Evolutionary conservation across 1,284 basidiomycete species (phyloP), one percentile per base, ranked within the genome.

Genomic region (Chalciporus sp.): DNA sequence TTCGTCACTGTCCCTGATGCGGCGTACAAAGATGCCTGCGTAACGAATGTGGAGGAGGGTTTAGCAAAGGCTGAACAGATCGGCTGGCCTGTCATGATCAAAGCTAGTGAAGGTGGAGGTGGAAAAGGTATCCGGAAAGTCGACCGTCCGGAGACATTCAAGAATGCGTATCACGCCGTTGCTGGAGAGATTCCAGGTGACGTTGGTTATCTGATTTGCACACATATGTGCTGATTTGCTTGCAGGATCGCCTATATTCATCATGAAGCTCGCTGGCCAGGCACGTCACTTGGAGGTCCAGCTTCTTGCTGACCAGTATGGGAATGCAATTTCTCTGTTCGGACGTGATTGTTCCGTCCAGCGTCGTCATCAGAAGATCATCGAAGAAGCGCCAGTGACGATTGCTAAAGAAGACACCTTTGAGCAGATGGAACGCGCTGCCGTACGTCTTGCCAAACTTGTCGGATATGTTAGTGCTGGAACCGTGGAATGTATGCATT

Each of bases 301-400:
- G 75, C 85, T 99, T 43, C 86, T 99, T 42, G 97, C 97, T 48
- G 97, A 99, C 77, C 97, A 99, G 74, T 99, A 99, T 73, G 97
- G 97, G 57, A 98, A 98, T 73, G 97, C 97, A 35, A 99, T 99
- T 68, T 98, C 95, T 51, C 83, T 99, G 52, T 99, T 99, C 68
- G 97, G 97, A 65, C 95, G 97, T 72, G 97, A 99, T 74, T 99
- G 97, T 74, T 99, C 97, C 53, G 97, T 99, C 47, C 97, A 99
- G 76, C 92, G 97, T 66, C 92, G 97, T 61, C 97, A 99, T 76
- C 97, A 99, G 74, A 99, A 99, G 81, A 99, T 99, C 64, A 99
- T 99, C 57, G 97, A 99, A 76, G 97, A 99, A 74, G 97, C 97
- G 9, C 97, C 97, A 26, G 96, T 99, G 48, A 98, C 96, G 19